Evolutionary conservation across 2,329 filamentous ascomycete genomes (phyloP), one percentile per base, ranked within the genome.

Genomic region (Corniculantispora saksenae): DNA sequence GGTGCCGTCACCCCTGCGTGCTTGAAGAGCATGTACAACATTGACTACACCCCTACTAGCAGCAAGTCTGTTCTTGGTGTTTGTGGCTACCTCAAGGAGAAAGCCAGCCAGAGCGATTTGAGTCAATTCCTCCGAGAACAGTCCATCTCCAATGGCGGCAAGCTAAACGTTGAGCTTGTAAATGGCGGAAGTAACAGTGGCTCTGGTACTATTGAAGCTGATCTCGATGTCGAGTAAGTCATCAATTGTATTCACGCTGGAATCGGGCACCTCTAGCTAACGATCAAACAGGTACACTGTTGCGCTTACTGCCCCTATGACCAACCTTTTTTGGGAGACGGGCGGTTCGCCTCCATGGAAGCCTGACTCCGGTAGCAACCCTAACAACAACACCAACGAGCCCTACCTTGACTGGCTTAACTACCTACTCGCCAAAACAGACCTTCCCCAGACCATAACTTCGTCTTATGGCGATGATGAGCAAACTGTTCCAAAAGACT

Each of bases 401-500:
- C 64, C 58, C 15, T 62, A 62, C 53, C 58, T 62, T 10, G 64
- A 62, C 53, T 62, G 58, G 64, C 58, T 66, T 35, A 61, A 66
- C 19, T 62, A 66, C 25, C 62, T 54, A 3, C 38, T 66, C 4
- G 45, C 29, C 45, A 61, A 62, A 32, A 25, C 55, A 27, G n/a
- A 53, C 23, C 59, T 54, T 23, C 43, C 64, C 12, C 51, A 62
- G 35, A 66, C 64, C 23, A 51, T 62, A 45, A 53, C 64, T 23
- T 58, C 60, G 43, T 66, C 64, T n/a, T 66, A 66, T 27, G 58
- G 64, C 25, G 64, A 62, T 32, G 53, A 62, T 15, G 64, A 66
- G 43, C 50, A 53, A 21, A 57, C 35, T 17, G 58, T 66, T 4
- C 58, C 58, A 32, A 38, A 55, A 15, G 64, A 66, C 53, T 66